phyloP scores from a whole-genome alignment of 441 rosid species.

The Euphorbia schlechtendalii region DNA sequence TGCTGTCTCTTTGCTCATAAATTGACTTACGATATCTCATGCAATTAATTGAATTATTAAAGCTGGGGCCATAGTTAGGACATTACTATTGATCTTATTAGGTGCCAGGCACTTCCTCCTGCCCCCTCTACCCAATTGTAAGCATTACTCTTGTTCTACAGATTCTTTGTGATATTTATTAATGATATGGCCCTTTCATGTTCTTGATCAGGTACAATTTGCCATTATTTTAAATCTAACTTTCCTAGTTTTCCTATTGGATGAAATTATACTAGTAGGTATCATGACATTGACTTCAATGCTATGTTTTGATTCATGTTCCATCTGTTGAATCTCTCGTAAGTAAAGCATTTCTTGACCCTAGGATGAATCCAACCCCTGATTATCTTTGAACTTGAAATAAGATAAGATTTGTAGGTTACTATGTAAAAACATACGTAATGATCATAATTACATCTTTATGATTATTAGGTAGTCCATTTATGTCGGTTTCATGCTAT shows the following conservation, averaged over 20 bases:
- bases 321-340: no score
- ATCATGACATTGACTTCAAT: no score
- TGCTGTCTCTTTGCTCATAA: constrained; percentile 11
- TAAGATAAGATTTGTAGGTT: not conserved
- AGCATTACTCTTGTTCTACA: constrained; percentile 17
- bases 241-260: constrained; percentile 8
- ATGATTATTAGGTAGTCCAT: constrained; percentile 18
- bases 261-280: not conserved
- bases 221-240: constrained; percentile 3
- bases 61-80: constrained; percentile 32
- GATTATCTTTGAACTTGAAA: not conserved
- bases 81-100: constrained; percentile 24
- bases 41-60: constrained; percentile 16
- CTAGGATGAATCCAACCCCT: no score
- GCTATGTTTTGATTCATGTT: no score
- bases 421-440: not conserved
- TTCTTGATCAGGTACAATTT: constrained; percentile 14
- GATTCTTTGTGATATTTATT: constrained; percentile 14
- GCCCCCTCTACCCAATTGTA: constrained; percentile 23
- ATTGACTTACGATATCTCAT: not conserved
- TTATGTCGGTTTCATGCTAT: not conserved
- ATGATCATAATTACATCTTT: constrained; percentile 13
- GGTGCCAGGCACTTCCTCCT: constrained; percentile 43
- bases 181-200: constrained; percentile 27
- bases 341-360: no score